Percentiles rank a stretch among this genome's conserved stretches.
Evolutionary conservation across 2,329 filamentous ascomycete genomes (phyloP).

Genomic region (Ciborinia camelliae): DNA sequence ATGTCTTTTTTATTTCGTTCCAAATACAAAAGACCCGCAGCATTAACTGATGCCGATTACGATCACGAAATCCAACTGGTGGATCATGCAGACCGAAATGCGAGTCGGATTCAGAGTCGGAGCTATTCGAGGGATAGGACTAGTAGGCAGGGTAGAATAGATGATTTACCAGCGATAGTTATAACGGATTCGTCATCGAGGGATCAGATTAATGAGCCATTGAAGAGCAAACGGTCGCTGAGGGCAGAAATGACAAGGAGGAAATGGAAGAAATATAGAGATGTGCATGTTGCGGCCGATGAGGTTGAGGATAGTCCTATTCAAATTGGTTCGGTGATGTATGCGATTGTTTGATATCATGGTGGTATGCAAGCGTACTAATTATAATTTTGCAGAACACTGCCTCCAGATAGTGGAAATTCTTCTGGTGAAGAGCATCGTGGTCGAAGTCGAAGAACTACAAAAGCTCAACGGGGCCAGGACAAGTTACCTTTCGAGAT

Average conservation of each 20-base stretch:
- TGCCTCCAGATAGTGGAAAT: slow-evolving; percentile 6
- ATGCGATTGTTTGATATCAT: background rate
- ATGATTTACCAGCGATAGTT: slow-evolving; percentile 3
- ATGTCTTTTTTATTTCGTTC: slow-evolving; percentile 18
- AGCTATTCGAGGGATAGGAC: slow-evolving; percentile 27
- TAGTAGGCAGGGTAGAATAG: slow-evolving; percentile 5
- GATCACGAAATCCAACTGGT: slow-evolving; percentile 70
- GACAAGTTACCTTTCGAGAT: slow-evolving; percentile 50
- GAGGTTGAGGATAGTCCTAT: slow-evolving; percentile 12
- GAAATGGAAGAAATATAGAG: slow-evolving; percentile 37
- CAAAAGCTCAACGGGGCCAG: slow-evolving; percentile 8
- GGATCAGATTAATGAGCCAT: slow-evolving; percentile 28
- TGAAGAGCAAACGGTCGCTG: slow-evolving; percentile 30
- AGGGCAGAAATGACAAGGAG: slow-evolving; percentile 30
- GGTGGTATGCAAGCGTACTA: background rate
- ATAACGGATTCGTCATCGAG: slow-evolving; percentile 30
- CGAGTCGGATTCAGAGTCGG: slow-evolving; percentile 13
- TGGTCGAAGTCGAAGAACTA: slow-evolving; percentile 23
- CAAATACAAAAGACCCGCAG: slow-evolving; percentile 41
- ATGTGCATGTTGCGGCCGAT: slow-evolving; percentile 37
- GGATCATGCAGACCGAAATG: slow-evolving; percentile 42
- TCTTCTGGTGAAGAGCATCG: slow-evolving; percentile 19
- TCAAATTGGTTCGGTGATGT: slow-evolving; percentile 6
- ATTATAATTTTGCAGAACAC: background rate
- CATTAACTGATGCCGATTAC: slow-evolving; percentile 58